Evolutionary conservation across 768 basidiomycete genomes (phyloP), one percentile per base, ranked within the genome.

Genomic region (Terana coerulea): DNA sequence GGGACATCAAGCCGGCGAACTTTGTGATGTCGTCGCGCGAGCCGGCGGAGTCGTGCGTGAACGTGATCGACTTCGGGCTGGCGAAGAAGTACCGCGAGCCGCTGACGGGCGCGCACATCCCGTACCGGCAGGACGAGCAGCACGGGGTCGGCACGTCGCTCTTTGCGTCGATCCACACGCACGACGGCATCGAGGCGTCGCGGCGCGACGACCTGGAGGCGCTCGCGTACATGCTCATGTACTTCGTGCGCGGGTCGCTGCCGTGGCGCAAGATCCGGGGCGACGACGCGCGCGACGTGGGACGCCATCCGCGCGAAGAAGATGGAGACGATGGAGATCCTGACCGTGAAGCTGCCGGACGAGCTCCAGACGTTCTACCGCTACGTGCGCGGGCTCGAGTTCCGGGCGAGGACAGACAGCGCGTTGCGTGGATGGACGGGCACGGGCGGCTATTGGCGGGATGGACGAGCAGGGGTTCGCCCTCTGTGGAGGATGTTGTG

Each of bases 1-100:
- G 95, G 58, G 95, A 98, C 66, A 88, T 99, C 69, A 99, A 98
- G 68, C 95, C 95, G 30, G 95, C 95, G 62, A 98, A 99, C 72
- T 99, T 99, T 66, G 86, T 99, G 54, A 98, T 98, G 91, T 91
- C 92, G 56, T 79, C 83, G 40, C 83, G 83, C 55, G 84, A 81
- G 56, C 73, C 79, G 67, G 63, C 78, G 0, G 77, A 78, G 60
- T 57, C 54, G 39, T 70, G 84, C 61, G 94, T 99, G 65, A 95
- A 98, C 67, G 89, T 99, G 59, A 91, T 91, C 59, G 88, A 91
- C 71, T 91, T 91, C 69, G 88, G 88, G 12, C 84, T 91, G 40
- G 87, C 88, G 0, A 88, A 88, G 65, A 86, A 85, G 58, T 91
- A 78, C 62, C 79, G 85, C 19, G 86, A 90, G 60, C 59, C 80